Percentiles rank a stretch among this genome's conserved stretches.
phyloP scores from a whole-genome alignment of 805 yeast species.

The Yamadazyma scolyti region DNA sequence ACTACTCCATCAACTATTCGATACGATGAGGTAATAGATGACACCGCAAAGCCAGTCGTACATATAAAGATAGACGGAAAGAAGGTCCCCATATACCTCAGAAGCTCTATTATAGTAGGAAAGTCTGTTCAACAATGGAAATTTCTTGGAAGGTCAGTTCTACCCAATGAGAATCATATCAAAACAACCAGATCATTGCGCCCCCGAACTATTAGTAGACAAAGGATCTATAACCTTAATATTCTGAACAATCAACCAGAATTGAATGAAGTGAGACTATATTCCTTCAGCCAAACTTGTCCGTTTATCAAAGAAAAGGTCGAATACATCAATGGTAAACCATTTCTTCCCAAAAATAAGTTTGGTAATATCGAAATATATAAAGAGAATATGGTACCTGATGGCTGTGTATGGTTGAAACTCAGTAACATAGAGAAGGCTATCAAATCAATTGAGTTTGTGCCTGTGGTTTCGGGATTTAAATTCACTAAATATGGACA shows the following conservation, averaged over 20 bases:
- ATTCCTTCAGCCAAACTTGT: conserved; percentile 27
- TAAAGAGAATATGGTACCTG: conserved; percentile 26
- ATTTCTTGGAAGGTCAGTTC: conserved; percentile 27
- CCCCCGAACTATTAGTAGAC: conserved; percentile 21
- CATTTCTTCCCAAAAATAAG: conserved; percentile 21
- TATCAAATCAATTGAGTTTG: conserved; percentile 17
- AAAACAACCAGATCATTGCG: conserved; percentile 14
- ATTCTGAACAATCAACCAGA: conserved; percentile 14
- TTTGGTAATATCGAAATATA: conserved; percentile 31
- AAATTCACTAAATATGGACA: conserved; percentile 18
- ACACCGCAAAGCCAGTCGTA: conserved; percentile 12
- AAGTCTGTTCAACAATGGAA: conserved; percentile 34
- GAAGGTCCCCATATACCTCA: conserved; percentile 17
- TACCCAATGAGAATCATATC: conserved; percentile 13
- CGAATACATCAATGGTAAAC: conserved; percentile 3
- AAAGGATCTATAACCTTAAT: conserved; percentile 16
- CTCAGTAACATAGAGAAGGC: conserved; percentile 18
- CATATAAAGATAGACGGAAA: conserved; percentile 12
- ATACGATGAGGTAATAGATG: conserved; percentile 22
- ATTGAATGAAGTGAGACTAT: conserved; percentile 18
- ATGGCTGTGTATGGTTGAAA: conserved; percentile 24
- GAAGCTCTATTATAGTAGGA: conserved; percentile 18
- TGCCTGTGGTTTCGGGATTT: conserved; percentile 31
- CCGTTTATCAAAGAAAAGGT: conserved; percentile 15
- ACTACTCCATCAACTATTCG: conserved; percentile 18